These are phyloP conservation scores for Trichoderma reesei DNA, from an alignment of 495 filamentous ascomycete genomes.

Conservation along the genomic window DNA sequence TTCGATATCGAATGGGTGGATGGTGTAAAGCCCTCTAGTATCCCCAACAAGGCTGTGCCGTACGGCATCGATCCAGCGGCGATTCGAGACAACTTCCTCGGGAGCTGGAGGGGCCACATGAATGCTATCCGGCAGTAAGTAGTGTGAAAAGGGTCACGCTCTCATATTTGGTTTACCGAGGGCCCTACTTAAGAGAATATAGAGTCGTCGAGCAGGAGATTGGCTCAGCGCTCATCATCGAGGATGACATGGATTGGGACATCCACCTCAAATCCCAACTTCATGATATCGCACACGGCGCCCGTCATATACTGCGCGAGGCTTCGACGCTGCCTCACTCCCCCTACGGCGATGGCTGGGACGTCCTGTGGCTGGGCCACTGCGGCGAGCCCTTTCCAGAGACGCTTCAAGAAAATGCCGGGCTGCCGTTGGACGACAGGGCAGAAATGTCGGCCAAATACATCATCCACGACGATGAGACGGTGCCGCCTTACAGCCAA, in stretches of 20 bases:
- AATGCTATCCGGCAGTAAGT: slow-evolving; percentile 25
- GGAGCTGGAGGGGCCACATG: slow-evolving; percentile 31
- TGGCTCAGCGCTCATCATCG: slow-evolving; percentile 31
- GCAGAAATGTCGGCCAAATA: slow-evolving; percentile 16
- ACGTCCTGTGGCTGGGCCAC: slow-evolving; percentile 30
- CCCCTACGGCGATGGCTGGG: slow-evolving; percentile 33
- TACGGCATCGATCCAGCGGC: slow-evolving; percentile 14
- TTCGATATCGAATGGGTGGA: slow-evolving; percentile 28
- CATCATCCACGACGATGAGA: slow-evolving; percentile 18
- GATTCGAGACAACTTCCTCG: slow-evolving; percentile 20
- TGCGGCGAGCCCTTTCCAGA: slow-evolving; percentile 23
- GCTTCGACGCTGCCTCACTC: slow-evolving; percentile 13
- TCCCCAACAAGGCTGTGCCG: slow-evolving; percentile 25
- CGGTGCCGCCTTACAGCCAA: slow-evolving; percentile 17
- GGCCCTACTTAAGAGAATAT: not conserved
- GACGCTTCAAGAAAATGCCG: slow-evolving; percentile 17
- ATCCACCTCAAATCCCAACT: slow-evolving; percentile 30
- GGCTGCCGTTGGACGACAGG: not conserved
- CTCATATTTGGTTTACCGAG: not conserved
- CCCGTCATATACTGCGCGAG: slow-evolving; percentile 18
- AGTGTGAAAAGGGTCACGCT: not conserved
- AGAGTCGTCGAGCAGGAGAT: slow-evolving; percentile 32
- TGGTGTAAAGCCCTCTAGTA: slow-evolving; percentile 23
- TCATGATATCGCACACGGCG: slow-evolving; percentile 18
- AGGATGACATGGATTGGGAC: slow-evolving; percentile 40